phyloP scores from a whole-genome alignment of 352 stramenopile species.

The Phytophthora melonis region DNA sequence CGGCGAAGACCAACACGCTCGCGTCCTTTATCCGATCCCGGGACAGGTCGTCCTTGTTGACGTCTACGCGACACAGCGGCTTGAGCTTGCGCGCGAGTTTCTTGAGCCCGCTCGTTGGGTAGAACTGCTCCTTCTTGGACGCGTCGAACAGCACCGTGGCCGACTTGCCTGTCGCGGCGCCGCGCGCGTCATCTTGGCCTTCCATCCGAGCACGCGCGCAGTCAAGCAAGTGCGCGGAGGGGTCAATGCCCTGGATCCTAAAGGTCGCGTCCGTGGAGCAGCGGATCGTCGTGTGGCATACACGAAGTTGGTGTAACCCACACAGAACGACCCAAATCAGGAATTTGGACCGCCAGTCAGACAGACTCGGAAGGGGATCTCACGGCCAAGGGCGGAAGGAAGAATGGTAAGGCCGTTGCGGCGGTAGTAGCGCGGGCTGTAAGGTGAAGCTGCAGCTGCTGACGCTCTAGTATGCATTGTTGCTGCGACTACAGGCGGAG shows the following conservation, averaged over 20 bases:
- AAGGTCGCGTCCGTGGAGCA: slow-evolving; percentile 31
- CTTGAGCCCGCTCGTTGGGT: slow-evolving; percentile 93
- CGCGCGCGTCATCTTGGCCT: slow-evolving; percentile 27
- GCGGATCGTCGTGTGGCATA: neutral
- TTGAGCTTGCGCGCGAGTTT: slow-evolving; percentile 94
- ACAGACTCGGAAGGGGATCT: slow-evolving; percentile 23
- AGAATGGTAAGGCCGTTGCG: slow-evolving; percentile 37
- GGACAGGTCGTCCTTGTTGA: slow-evolving; percentile 96
- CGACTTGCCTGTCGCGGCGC: slow-evolving; percentile 26
- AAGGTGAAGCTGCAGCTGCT: neutral
- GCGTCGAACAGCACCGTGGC: slow-evolving; percentile 89
- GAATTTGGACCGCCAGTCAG: slow-evolving; percentile 33
- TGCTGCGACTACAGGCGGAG: slow-evolving; percentile 54
- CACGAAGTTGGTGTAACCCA: neutral
- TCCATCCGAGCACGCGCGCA: slow-evolving; percentile 30
- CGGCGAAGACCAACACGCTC: slow-evolving; percentile 91
- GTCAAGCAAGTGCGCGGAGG: neutral
- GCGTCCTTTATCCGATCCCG: slow-evolving; percentile 89
- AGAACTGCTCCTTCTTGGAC: slow-evolving; percentile 95
- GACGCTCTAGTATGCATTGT: slow-evolving; percentile 9
- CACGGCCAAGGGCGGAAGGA: slow-evolving; percentile 16
- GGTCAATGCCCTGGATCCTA: slow-evolving; percentile 25
- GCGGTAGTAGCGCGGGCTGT: neutral
- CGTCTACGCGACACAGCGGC: slow-evolving; percentile 87
- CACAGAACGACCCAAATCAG: slow-evolving; percentile 16